phyloP scores from a whole-genome alignment of 768 basidiomycete genomes.

The Amanita polypyramis region DNA sequence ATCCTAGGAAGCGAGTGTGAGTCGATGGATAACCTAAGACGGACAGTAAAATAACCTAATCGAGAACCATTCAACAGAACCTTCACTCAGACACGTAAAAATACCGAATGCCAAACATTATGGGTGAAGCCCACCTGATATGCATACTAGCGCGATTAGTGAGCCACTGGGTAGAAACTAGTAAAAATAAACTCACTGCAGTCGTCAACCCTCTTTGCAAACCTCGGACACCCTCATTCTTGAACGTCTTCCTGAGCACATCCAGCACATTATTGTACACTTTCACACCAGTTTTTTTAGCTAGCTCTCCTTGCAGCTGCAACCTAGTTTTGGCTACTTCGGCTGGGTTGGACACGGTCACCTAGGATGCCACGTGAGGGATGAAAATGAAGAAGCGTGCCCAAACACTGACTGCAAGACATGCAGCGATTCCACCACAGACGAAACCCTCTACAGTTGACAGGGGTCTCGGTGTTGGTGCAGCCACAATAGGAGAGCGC shows the following conservation, averaged over 20 bases:
- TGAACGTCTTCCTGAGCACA: slow-evolving; percentile 79
- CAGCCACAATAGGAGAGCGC: slow-evolving; percentile 10
- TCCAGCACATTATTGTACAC: slow-evolving; percentile 89
- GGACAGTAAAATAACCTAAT: slow-evolving; percentile 42
- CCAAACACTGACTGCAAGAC: slow-evolving; percentile 59
- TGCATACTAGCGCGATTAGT: slow-evolving; percentile 47
- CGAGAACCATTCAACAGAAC: slow-evolving; percentile 88
- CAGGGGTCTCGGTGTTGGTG: slow-evolving; percentile 23
- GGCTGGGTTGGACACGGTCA: slow-evolving; percentile 71
- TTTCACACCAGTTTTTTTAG: slow-evolving; percentile 56
- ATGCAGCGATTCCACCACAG: slow-evolving; percentile 87
- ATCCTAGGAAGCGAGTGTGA: slow-evolving; percentile 39
- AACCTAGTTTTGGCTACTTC: slow-evolving; percentile 91
- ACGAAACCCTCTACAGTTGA: slow-evolving; percentile 75
- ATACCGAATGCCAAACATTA: slow-evolving; percentile 7
- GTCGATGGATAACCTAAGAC: not conserved
- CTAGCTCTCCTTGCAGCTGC: slow-evolving; percentile 92
- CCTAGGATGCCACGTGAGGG: slow-evolving; percentile 27
- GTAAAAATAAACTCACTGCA: slow-evolving; percentile 48
- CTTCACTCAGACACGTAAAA: slow-evolving; percentile 26
- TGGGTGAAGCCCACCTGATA: slow-evolving; percentile 63
- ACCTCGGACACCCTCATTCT: slow-evolving; percentile 81
- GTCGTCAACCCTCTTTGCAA: slow-evolving; percentile 86
- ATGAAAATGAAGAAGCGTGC: slow-evolving; percentile 7
- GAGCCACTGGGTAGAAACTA: not conserved